These are phyloP conservation scores for Triangularia setosa DNA, from an alignment of 2,329 filamentous ascomycete genomes.

Conservation along the genomic window DNA sequence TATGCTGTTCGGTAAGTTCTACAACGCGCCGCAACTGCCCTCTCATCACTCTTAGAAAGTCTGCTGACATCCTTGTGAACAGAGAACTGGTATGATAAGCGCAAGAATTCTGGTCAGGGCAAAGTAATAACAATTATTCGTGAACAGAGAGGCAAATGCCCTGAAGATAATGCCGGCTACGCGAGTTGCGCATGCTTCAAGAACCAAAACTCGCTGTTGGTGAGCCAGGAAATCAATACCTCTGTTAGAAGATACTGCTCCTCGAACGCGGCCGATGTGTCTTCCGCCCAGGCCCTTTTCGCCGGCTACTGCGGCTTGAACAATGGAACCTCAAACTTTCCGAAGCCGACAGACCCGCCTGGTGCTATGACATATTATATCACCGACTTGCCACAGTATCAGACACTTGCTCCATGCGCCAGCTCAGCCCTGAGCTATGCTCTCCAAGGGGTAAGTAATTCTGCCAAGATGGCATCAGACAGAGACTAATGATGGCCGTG, in stretches of 20 bases:
- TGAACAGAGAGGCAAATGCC: constrained; percentile 22
- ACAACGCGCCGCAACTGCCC: background rate
- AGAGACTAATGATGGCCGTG: background rate
- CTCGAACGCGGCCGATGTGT: constrained; percentile 43
- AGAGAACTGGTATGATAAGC: constrained; percentile 12
- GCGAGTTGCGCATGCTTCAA: constrained; percentile 52
- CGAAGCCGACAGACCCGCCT: constrained; percentile 42
- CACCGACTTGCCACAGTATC: constrained; percentile 46
- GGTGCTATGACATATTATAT: constrained; percentile 56
- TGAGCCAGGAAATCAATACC: constrained; percentile 41
- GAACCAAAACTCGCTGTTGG: constrained; percentile 42
- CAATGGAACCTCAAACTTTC: constrained; percentile 47
- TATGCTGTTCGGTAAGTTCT: constrained; percentile 37
- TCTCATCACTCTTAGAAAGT: background rate
- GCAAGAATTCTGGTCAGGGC: background rate
- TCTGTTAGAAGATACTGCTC: constrained; percentile 43
- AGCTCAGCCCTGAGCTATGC: constrained; percentile 41
- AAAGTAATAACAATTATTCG: background rate
- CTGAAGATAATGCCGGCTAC: constrained; percentile 29
- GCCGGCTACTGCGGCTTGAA: constrained; percentile 50
- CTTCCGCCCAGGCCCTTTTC: constrained; percentile 48
- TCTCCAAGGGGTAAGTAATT: constrained; percentile 36
- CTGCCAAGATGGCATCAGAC: background rate
- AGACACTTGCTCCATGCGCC: constrained; percentile 43
- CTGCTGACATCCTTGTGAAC: background rate